Conservation (phyloP, 2,329 filamentous ascomycete species). For the Pseudogymnoascus sp. region DNA sequence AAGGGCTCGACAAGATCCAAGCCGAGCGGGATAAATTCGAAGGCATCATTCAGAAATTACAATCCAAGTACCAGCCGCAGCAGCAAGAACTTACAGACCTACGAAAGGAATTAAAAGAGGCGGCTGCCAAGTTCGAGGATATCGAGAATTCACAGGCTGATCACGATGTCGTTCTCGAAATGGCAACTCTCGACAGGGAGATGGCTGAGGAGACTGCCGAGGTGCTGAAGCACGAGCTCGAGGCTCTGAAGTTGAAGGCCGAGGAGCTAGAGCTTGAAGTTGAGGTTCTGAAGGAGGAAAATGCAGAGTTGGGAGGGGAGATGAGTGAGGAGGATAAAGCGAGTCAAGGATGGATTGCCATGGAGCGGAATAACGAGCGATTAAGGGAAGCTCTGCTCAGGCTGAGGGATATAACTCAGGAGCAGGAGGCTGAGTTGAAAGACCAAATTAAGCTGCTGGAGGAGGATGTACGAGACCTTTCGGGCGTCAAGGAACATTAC, state of each 20-base stretch:
- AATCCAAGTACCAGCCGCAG: slow-evolving; percentile 78
- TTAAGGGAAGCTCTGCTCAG: slow-evolving; percentile 77
- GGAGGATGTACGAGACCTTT: slow-evolving; percentile 62
- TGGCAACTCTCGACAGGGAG: slow-evolving; percentile 82
- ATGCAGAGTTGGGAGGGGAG: slow-evolving; percentile 71
- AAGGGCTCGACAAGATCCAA: slow-evolving; percentile 67
- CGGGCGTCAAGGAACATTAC: slow-evolving; percentile 59
- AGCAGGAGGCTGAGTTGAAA: slow-evolving; percentile 72
- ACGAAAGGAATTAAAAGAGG: slow-evolving; percentile 69
- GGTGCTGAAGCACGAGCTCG: slow-evolving; percentile 69
- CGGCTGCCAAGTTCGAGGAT: slow-evolving; percentile 58
- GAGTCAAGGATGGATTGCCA: slow-evolving; percentile 80
- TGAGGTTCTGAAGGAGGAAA: slow-evolving; percentile 81
- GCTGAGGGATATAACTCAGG: slow-evolving; percentile 78
- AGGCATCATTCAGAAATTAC: slow-evolving; percentile 79
- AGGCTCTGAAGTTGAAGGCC: slow-evolving; percentile 62
- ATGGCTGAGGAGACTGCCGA: slow-evolving; percentile 95
- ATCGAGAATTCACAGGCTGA: slow-evolving; percentile 72
- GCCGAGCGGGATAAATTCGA: slow-evolving; percentile 73
- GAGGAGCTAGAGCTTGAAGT: slow-evolving; percentile 85
- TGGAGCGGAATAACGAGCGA: slow-evolving; percentile 84
- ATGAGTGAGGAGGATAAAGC: slow-evolving; percentile 84
- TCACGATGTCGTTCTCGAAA: slow-evolving; percentile 75
- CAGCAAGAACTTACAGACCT: slow-evolving; percentile 72
- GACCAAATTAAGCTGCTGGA: slow-evolving; percentile 68